Percentiles rank a stretch among this genome's conserved stretches.
These are phyloP conservation scores for Phyllosticta ampelicida DNA, from an alignment of 2,329 filamentous ascomycete genomes.

Conservation along the genomic window DNA sequence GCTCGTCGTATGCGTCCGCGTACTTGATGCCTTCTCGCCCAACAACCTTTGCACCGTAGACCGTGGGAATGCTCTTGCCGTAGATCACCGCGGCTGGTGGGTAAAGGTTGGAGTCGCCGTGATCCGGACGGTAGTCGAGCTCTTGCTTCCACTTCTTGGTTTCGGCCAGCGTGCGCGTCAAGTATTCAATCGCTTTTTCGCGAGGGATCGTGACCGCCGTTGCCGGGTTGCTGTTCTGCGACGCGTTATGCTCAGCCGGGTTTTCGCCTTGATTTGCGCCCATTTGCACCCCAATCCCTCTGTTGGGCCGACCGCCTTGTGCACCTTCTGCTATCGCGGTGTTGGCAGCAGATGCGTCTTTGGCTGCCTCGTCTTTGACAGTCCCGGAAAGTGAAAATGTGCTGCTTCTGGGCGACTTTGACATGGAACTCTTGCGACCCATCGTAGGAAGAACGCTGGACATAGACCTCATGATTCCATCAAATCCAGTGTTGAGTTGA, in stretches of 20 bases:
- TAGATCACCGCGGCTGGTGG: slow-evolving; percentile 77
- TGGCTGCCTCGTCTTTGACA: slow-evolving; percentile 13
- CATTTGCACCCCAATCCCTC: slow-evolving; percentile 40
- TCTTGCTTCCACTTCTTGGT: slow-evolving; percentile 67
- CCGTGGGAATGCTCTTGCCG: slow-evolving; percentile 75
- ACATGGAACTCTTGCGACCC: slow-evolving; percentile 25
- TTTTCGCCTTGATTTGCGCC: slow-evolving; percentile 15
- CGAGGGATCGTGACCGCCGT: slow-evolving; percentile 44
- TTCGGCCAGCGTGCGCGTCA: slow-evolving; percentile 61
- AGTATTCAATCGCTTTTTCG: slow-evolving; percentile 52
- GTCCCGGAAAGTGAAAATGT: slow-evolving; percentile 10
- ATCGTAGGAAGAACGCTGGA: slow-evolving; percentile 32
- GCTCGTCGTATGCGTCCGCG: slow-evolving; percentile 71
- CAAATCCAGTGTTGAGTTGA: slow-evolving; percentile 29
- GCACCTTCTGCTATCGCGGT: slow-evolving; percentile 15
- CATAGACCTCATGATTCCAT: slow-evolving; percentile 37
- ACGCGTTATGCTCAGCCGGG: neutral
- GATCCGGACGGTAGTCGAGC: slow-evolving; percentile 49
- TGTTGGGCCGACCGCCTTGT: slow-evolving; percentile 20
- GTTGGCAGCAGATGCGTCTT: slow-evolving; percentile 12
- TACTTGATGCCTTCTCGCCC: slow-evolving; percentile 63
- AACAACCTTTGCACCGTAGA: slow-evolving; percentile 67
- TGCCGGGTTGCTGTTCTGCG: slow-evolving; percentile 15
- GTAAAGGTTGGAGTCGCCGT: slow-evolving; percentile 59
- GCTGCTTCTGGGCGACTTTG: slow-evolving; percentile 24